Percentiles rank a stretch among this genome's conserved stretches.
These are phyloP conservation scores for Penicillium rolfsii DNA, from an alignment of 2,329 filamentous ascomycete genomes.

Conservation along the genomic window DNA sequence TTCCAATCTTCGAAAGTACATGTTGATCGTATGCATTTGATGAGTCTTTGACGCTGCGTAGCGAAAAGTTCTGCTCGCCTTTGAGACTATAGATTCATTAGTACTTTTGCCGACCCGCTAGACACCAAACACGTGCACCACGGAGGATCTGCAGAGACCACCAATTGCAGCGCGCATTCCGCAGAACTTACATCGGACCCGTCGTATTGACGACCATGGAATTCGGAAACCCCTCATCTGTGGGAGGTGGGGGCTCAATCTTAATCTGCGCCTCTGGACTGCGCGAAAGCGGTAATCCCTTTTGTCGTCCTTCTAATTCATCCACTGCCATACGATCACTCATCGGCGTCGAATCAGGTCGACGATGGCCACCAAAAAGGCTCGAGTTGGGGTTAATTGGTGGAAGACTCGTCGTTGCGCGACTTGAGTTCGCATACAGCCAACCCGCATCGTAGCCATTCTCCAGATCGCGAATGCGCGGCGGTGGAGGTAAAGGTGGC, in stretches of 20 bases:
- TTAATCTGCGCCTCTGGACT: constrained; percentile 42
- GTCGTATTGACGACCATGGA: constrained; percentile 35
- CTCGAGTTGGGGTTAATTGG: constrained; percentile 56
- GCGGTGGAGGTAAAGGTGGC: constrained; percentile 68
- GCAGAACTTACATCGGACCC: constrained; percentile 39
- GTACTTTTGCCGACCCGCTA: constrained; percentile 9
- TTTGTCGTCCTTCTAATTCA: constrained; percentile 41
- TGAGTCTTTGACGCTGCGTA: constrained; percentile 60
- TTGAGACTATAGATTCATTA: constrained; percentile 52
- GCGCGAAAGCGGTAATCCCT: constrained; percentile 32
- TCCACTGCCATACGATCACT: constrained; percentile 43
- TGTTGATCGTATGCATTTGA: constrained; percentile 67
- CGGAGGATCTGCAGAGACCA: neutral
- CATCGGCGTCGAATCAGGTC: constrained; percentile 37
- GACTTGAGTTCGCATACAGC: constrained; percentile 63
- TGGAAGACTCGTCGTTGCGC: constrained; percentile 51
- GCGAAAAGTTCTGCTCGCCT: constrained; percentile 62
- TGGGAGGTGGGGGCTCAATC: constrained; percentile 39
- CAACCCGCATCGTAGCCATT: constrained; percentile 64
- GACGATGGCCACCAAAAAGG: constrained; percentile 51
- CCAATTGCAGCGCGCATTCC: neutral
- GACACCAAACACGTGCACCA: neutral
- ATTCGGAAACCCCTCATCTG: constrained; percentile 40
- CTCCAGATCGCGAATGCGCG: constrained; percentile 60
- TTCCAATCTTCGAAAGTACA: constrained; percentile 64